Evolutionary conservation across 2,329 filamentous ascomycete species (phyloP), one percentile per base, ranked within the genome.

Genomic region (Colletotrichum theobromicola): DNA sequence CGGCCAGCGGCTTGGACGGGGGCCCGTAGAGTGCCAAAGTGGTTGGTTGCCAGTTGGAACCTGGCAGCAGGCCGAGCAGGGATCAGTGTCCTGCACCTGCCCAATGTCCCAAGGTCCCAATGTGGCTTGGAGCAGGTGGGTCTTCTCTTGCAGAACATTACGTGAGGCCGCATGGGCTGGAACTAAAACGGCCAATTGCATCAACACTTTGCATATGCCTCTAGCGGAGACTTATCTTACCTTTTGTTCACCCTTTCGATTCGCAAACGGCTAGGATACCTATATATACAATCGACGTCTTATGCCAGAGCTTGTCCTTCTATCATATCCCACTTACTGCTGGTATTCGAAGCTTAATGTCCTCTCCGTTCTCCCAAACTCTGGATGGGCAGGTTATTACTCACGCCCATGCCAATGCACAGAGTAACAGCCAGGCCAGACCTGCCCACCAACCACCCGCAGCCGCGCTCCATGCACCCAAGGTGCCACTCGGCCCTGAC

Each of bases 1-100:
- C 70, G 70, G 70, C 73, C 73, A 69, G 70, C 73, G 70, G 64
- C 60, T 75, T 74, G 73, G 37, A 75, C 58, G 70, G 69, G 73
- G 62, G 68, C 37, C 57, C 28, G 30, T 60, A 60, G 28, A 46
- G 42, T 58, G 68, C 61, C 70, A 61, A 26, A 65, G 60, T 74
- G 71, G 60, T 74, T 70, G 70, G 53, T 64, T 34, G 68, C 67
- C 67, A 74, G 72, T 74, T 75, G 68, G 72, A 75, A 67, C 68
- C 68, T 75, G 72, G 72, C 72, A 72, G 62, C n/a, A 72, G 69
- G 26, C 13, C 35, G 72, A 58, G 64, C 72, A 74, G 57, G 72
- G 72, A 58, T 72, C 42, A 50, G 42, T 50, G 42, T n/a, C 42
- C 42, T n/a, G 42, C 21, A n/a, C 42, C 63, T 53, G 46, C 13